Evolutionary conservation across 768 basidiomycete species (phyloP).

Genomic region (Russula abietina): DNA sequence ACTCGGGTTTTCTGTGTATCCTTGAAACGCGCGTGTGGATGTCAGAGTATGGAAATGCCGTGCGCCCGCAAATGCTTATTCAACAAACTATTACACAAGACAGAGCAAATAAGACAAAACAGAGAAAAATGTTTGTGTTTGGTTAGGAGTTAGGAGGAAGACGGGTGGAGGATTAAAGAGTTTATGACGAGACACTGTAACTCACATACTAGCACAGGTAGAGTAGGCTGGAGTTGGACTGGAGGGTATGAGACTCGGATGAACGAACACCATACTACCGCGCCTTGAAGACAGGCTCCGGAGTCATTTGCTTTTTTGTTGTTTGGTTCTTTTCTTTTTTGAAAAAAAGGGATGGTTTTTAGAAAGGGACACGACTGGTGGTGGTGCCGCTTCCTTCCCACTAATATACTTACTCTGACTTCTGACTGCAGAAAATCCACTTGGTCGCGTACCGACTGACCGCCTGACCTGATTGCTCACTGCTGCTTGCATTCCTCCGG

Average conservation of each 20-base stretch:
- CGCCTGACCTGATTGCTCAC: conserved; percentile 35
- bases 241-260: conserved; percentile 2
- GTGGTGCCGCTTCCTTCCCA: neutral
- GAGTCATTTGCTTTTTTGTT: neutral
- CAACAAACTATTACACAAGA: too few species aligned
- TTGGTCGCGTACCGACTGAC: conserved; percentile 22
- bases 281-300: neutral
- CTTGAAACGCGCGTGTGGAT: too few species aligned
- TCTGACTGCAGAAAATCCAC: neutral
- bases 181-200: neutral
- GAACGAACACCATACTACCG: conserved; percentile 3
- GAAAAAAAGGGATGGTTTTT: neutral
- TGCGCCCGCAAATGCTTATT: too few species aligned
- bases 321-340: neutral
- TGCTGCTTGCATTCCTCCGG: conserved; percentile 92
- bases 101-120: too few species aligned
- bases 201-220: conserved; percentile 12
- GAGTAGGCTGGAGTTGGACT: conserved; percentile 6
- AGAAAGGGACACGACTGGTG: neutral
- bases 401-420: neutral
- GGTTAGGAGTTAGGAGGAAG: neutral
- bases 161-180: conserved; percentile 1
- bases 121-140: too few species aligned
- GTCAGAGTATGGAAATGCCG: too few species aligned
- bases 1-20: too few species aligned